Percentiles rank a stretch among this genome's conserved stretches.
Evolutionary conservation across 176 grass and related monocot genomes (phyloP).

Genomic region (Oryza brachyantha): DNA sequence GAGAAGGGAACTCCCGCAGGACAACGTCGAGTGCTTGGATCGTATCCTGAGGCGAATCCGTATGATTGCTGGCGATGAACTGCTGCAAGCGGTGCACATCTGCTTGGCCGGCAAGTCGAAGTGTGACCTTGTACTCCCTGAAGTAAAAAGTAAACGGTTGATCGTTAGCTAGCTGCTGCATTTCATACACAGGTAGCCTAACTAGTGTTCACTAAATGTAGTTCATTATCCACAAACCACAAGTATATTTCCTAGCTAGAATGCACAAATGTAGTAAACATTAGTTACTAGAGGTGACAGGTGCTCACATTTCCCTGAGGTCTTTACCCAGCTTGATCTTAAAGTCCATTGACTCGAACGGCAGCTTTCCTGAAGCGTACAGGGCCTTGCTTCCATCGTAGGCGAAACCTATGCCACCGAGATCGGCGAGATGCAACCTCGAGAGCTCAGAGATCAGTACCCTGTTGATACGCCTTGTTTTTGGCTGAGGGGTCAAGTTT

Average conservation of each 20-base stretch:
- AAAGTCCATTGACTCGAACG: conserved; percentile 64
- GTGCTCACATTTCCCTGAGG: conserved; percentile 20
- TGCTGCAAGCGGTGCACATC: conserved; percentile 54
- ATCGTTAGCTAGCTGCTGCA: conserved; percentile 24
- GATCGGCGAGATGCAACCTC: conserved; percentile 31
- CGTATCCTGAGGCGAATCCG: conserved; percentile 54
- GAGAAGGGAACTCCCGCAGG: conserved; percentile 64
- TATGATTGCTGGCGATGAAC: conserved; percentile 42
- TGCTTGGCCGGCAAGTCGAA: conserved; percentile 36
- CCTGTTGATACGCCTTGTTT: conserved; percentile 53
- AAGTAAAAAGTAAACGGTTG: not conserved
- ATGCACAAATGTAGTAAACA: not conserved
- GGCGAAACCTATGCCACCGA: conserved; percentile 36
- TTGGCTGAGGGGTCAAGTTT: conserved; percentile 51
- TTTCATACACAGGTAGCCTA: not conserved
- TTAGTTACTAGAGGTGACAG: not conserved
- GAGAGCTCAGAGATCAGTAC: conserved; percentile 47
- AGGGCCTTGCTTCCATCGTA: conserved; percentile 82
- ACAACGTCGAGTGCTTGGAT: conserved; percentile 82
- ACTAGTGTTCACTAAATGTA: not conserved
- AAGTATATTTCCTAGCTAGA: not conserved
- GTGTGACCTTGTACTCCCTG: conserved; percentile 53
- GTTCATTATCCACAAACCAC: not conserved
- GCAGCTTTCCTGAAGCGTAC: conserved; percentile 67
- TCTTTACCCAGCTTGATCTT: conserved; percentile 53